Percentiles rank a stretch among this genome's conserved stretches.
Conservation (phyloP, 2,329 filamentous ascomycete genomes). For the Colletotrichum lentis region DNA sequence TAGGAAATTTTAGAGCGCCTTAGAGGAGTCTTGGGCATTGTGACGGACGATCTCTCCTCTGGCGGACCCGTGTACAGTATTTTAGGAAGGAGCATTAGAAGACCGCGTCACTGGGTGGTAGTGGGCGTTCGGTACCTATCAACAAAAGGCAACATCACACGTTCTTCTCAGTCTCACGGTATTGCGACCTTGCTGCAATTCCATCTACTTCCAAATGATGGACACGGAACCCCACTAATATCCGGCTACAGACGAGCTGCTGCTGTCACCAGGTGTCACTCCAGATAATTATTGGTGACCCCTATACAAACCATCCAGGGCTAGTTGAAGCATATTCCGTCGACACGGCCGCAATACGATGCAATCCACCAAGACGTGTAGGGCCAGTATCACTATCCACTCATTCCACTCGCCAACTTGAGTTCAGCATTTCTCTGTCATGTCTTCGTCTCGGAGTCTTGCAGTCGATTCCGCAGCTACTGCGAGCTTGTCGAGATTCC, state of each 20-base stretch:
- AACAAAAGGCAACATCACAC: constrained; percentile 21
- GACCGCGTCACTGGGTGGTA: constrained; percentile 44
- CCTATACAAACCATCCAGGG: background rate
- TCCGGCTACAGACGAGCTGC: background rate
- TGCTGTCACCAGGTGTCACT: background rate
- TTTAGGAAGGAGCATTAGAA: constrained; percentile 56
- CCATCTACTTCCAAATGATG: background rate
- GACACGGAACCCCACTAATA: background rate
- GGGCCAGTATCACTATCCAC: background rate
- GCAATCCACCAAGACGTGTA: background rate
- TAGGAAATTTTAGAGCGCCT: constrained; percentile 40
- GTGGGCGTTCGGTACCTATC: constrained; percentile 35
- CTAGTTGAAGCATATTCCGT: background rate
- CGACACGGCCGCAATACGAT: too few relatives aligned
- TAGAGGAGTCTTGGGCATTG: constrained; percentile 46
- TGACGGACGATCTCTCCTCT: constrained; percentile 64
- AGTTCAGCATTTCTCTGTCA: background rate
- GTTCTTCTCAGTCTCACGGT: background rate
- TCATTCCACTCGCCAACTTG: background rate
- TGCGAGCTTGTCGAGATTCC: background rate
- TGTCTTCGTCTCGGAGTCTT: background rate
- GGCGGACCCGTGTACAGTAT: constrained; percentile 62
- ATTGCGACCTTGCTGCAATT: background rate
- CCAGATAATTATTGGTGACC: too few relatives aligned
- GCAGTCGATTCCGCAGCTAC: too few relatives aligned